phyloP scores from a whole-genome alignment of 1,139 yeast genomes.

The Hyphopichia khmerensis region DNA sequence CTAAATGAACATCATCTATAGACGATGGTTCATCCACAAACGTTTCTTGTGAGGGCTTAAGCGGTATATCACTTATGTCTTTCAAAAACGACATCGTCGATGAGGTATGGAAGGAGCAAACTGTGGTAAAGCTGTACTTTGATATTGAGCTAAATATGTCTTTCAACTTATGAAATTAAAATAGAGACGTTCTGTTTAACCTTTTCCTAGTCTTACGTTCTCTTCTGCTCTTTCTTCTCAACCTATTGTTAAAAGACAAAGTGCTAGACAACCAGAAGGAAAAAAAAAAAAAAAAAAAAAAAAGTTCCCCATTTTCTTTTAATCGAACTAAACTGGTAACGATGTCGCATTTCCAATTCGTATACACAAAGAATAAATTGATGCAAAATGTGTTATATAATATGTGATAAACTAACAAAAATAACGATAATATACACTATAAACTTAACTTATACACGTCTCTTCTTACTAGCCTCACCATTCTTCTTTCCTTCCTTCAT shows the following conservation, averaged over 20 bases:
- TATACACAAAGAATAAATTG: no score
- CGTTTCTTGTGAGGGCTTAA: slow-evolving; percentile 40
- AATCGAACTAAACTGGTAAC: no score
- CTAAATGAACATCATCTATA: slow-evolving; percentile 34
- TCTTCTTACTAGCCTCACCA: slow-evolving; percentile 20
- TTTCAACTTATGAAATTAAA: no score
- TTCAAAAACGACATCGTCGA: slow-evolving; percentile 1
- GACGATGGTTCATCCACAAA: slow-evolving; percentile 43
- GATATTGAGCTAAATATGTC: no score
- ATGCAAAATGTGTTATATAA: no score
- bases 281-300: not conserved
- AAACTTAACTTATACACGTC: slow-evolving; percentile 8
- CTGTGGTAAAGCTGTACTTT: no score
- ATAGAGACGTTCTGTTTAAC: no score
- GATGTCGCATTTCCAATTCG: no score
- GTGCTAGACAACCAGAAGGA: no score
- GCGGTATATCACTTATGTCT: slow-evolving; percentile 32
- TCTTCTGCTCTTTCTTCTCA: not conserved
- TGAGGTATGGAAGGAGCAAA: no score
- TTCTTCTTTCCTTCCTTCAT: slow-evolving; percentile 67
- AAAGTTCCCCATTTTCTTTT: not conserved
- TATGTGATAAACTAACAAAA: no score
- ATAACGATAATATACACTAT: not conserved
- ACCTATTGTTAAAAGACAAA: not conserved
- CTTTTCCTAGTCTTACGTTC: no score